A percentile compares a stretch with the other conserved stretches of the same genome.
Evolutionary conservation across 495 filamentous ascomycete genomes (phyloP).

Genomic region (Xylaria castorea): DNA sequence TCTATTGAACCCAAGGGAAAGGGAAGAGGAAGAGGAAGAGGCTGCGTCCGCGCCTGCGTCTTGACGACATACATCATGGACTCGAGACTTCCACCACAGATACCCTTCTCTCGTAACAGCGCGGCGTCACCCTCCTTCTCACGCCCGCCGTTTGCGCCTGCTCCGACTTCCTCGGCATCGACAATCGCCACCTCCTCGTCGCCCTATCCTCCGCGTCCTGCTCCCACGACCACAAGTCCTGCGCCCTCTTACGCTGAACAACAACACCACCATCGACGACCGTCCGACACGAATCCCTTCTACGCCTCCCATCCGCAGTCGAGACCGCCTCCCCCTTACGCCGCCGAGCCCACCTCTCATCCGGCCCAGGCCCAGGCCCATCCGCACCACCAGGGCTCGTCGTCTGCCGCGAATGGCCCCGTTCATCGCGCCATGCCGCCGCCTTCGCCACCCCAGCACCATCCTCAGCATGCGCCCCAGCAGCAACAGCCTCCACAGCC

Average conservation of each 20-base stretch:
- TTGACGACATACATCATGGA: conserved; percentile 33
- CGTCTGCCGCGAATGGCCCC: conserved; percentile 53
- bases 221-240: conserved; percentile 33
- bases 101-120: conserved; percentile 47
- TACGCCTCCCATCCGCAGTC: conserved; percentile 46
- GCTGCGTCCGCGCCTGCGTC: background rate
- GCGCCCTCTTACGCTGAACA: conserved; percentile 47
- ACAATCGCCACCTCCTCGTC: conserved; percentile 36
- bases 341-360: conserved; percentile 53
- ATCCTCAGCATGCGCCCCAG: conserved; percentile 27
- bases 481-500: conserved; percentile 45
- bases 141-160: conserved; percentile 44
- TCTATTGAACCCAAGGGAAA: background rate
- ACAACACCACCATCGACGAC: conserved; percentile 51
- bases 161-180: conserved; percentile 25
- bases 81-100: conserved; percentile 50
- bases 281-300: conserved; percentile 54
- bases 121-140: conserved; percentile 43
- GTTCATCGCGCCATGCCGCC: conserved; percentile 60
- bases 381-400: conserved; percentile 60
- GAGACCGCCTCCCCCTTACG: conserved; percentile 49
- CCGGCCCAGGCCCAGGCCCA: conserved; percentile 41
- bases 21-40: background rate
- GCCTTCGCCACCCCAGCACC: conserved; percentile 57
- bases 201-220: conserved; percentile 40